A percentile compares a stretch with the other conserved stretches of the same genome.
Evolutionary conservation across 129 eudicot species (phyloP).

Genomic region (Pseudognaphalium luteoalbum): DNA sequence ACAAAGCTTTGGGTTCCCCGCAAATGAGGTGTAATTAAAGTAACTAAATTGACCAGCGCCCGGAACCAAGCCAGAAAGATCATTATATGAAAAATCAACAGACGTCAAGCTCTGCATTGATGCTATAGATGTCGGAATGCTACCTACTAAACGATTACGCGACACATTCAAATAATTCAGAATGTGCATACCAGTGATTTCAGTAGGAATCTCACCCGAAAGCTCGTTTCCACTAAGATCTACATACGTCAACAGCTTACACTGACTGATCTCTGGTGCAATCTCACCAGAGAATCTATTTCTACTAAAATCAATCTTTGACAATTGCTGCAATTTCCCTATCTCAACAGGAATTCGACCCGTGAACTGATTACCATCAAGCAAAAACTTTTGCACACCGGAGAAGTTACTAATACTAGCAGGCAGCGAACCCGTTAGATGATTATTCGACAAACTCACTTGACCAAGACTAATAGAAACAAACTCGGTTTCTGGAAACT

Average conservation of each 20-base stretch:
- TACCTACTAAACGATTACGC: conserved; percentile 61
- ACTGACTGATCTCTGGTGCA: conserved; percentile 63
- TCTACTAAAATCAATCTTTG: conserved; percentile 81
- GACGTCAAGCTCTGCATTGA: conserved; percentile 90
- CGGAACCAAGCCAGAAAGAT: conserved; percentile 83
- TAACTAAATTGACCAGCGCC: conserved; percentile 92
- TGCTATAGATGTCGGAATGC: conserved; percentile 70
- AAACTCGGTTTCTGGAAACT: conserved; percentile 52
- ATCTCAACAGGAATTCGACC: conserved; percentile 73
- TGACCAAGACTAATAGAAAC: conserved; percentile 57
- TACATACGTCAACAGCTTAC: conserved; percentile 75
- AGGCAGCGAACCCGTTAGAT: conserved; percentile 63
- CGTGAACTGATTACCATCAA: conserved; percentile 73
- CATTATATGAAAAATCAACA: conserved; percentile 87
- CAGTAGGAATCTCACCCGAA: conserved; percentile 70
- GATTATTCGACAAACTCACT: conserved; percentile 70
- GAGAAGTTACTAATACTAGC: conserved; percentile 64
- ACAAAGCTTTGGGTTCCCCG: conserved; percentile 81
- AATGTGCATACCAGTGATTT: conserved; percentile 85
- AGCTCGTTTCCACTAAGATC: conserved; percentile 87
- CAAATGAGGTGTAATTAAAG: conserved; percentile 83
- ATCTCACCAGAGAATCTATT: conserved; percentile 63
- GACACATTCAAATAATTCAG: conserved; percentile 80
- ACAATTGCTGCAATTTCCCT: conserved; percentile 75
- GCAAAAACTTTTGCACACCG: conserved; percentile 72